Base-by-base conservation (phyloP, 352 stramenopile species). In the Pilasporangium apinafurcum region DNA sequence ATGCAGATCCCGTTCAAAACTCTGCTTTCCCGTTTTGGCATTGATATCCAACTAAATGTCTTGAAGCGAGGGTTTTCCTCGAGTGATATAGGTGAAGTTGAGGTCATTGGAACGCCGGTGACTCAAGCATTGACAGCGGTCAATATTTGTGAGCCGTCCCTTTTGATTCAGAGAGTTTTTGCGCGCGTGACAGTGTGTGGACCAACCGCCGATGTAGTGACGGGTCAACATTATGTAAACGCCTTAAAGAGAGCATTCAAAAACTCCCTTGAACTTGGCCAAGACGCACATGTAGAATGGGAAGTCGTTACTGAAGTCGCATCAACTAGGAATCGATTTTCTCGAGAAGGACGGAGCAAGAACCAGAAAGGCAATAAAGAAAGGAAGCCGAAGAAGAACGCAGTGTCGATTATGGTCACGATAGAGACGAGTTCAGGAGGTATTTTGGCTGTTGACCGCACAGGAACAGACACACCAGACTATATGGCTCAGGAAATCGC, bases 1-100 rank as follows among this genome's bases (percentile, higher is more conserved):
- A 81, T 85, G 51, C 56, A 75, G 34, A 36, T 68, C 0, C 60
- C 65, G 4, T 47, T 89, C 9, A 22, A 44, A 17, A 28, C 43
- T 14, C 38, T 86, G 14, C 53, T 89, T 0, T 32, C 44, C 1
- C 56, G 62, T 6, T 83, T 89, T 47, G 76, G 73, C 25, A 29
- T 78, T 6, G 8, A 22, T 14, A 49, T 57, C 8, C 44, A 51
- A 0, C 22, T 86, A 3, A 45, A 65, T 32, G 63, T 83, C 8
- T 28, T 50, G 14, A 62, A 56, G 28, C 58, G 73, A 2, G 71
- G 79, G 32, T 86, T 85, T 39, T 67, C 63, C n/a, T 61, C 67
- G n/a, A 59, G 62, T 14, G 55, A 65, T 5, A 49, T 48, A 8
- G 76, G 76, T 13, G 44, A 76, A 27, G 55, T 83, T 16, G 37